Percentiles rank a stretch among this genome's conserved stretches.
Conservation (phyloP, 768 basidiomycete genomes). For the Boletus rex-veris region DNA sequence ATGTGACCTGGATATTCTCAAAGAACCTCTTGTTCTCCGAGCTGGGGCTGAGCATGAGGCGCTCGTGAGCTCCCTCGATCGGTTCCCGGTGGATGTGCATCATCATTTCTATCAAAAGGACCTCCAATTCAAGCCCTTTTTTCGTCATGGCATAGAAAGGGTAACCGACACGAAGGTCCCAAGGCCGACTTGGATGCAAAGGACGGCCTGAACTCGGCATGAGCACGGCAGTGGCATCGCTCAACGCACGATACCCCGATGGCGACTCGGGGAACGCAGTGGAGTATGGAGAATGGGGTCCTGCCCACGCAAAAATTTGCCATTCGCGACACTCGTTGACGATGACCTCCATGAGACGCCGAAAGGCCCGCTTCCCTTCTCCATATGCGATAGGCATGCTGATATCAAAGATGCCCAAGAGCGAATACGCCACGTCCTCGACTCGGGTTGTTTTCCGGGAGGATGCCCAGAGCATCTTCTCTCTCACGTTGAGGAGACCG, state of each 20-base stretch:
- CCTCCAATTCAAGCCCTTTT: constrained; percentile 17
- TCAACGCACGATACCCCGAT: constrained; percentile 14
- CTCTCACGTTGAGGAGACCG: constrained; percentile 16
- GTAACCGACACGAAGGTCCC: constrained; percentile 11
- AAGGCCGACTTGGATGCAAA: constrained; percentile 1
- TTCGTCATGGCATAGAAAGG: constrained; percentile 25
- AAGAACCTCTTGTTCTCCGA: constrained; percentile 14
- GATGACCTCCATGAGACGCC: constrained; percentile 24
- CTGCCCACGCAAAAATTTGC: constrained; percentile 21
- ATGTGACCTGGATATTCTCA: constrained; percentile 10
- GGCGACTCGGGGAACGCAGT: constrained; percentile 20
- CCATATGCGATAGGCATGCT: constrained; percentile 24
- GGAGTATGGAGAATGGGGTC: constrained; percentile 19
- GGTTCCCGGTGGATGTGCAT: constrained; percentile 13
- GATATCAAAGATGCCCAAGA: constrained; percentile 27
- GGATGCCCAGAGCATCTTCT: constrained; percentile 25
- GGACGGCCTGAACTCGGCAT: background rate
- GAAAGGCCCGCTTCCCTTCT: constrained; percentile 24
- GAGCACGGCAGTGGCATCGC: background rate
- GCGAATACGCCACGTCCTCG: constrained; percentile 26
- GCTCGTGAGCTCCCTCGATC: constrained; percentile 10
- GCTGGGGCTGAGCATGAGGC: constrained; percentile 13
- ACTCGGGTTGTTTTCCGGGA: constrained; percentile 21
- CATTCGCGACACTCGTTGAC: constrained; percentile 18
- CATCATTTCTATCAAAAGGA: constrained; percentile 25